Conservation (phyloP, 805 yeast genomes). For the Saccharomyces jurei region DNA sequence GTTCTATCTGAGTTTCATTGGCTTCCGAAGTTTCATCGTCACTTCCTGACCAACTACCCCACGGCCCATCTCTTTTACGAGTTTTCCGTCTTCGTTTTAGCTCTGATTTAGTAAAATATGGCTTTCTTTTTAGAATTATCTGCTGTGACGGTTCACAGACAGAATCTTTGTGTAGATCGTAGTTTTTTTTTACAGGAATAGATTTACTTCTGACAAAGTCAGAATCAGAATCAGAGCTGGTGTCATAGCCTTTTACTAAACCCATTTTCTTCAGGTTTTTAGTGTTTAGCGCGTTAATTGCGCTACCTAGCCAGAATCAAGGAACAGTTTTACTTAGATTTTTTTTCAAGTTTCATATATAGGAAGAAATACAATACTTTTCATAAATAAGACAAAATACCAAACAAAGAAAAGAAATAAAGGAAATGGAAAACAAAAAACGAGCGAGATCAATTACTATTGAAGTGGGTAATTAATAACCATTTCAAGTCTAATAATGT, state of each 20-base stretch:
- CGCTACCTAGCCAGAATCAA: not conserved
- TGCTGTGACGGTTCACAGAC: not conserved
- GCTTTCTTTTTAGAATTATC: slow-evolving; percentile 3
- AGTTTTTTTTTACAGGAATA: not conserved
- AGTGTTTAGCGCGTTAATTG: not conserved
- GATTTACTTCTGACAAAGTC: not conserved
- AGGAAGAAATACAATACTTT: not conserved
- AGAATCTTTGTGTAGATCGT: not conserved
- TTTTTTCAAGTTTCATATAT: not conserved
- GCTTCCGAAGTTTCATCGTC: slow-evolving; percentile 6
- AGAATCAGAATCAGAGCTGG: slow-evolving; percentile 11
- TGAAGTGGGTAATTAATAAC: not conserved
- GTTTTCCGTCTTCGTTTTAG: slow-evolving; percentile 11
- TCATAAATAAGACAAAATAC: not conserved
- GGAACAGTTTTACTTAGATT: not conserved
- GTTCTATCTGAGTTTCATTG: not conserved
- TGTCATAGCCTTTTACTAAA: slow-evolving; percentile 14
- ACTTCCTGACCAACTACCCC: slow-evolving; percentile 26
- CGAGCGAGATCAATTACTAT: no score
- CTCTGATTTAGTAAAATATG: slow-evolving; percentile 11
- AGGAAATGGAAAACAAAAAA: no score
- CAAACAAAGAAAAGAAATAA: not conserved
- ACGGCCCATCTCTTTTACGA: slow-evolving; percentile 23
- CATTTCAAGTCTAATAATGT: not conserved
- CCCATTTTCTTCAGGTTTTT: slow-evolving; percentile 10